Conservation (phyloP, 2,329 filamentous ascomycete genomes). For the Talaromyces sp. region DNA sequence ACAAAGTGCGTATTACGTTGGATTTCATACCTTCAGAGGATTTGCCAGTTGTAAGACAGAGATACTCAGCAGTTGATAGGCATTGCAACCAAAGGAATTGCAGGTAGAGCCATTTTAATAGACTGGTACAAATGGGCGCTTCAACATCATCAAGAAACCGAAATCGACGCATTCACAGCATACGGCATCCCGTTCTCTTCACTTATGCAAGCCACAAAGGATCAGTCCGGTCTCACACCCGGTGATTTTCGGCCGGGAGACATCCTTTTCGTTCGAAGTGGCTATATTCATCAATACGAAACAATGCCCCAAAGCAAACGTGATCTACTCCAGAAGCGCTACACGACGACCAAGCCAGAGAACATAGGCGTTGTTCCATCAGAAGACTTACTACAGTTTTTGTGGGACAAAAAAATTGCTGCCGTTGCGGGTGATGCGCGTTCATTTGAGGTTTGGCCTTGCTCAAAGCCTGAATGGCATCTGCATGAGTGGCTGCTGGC, state of each 20-base stretch:
- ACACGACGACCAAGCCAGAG: neutral
- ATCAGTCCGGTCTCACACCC: neutral
- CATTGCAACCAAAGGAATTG: neutral
- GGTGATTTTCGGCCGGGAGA: neutral
- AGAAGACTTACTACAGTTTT: neutral
- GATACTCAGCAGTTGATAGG: neutral
- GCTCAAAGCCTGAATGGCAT: neutral
- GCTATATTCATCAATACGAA: neutral
- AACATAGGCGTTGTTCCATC: neutral
- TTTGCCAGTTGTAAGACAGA: neutral
- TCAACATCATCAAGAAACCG: neutral
- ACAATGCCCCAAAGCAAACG: neutral
- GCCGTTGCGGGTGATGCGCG: neutral
- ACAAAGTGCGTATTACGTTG: neutral
- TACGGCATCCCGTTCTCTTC: neutral
- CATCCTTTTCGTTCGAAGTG: neutral
- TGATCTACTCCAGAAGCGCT: neutral
- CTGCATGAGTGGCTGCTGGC: slow-evolving; percentile 4
- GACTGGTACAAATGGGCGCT: neutral
- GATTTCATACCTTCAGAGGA: neutral
- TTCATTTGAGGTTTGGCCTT: neutral
- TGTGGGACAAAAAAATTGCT: neutral
- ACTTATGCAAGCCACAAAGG: neutral
- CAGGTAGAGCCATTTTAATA: neutral
- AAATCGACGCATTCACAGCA: neutral